Conservation (phyloP, 768 basidiomycete species). For the Porphyrellus cyaneotinctus region DNA sequence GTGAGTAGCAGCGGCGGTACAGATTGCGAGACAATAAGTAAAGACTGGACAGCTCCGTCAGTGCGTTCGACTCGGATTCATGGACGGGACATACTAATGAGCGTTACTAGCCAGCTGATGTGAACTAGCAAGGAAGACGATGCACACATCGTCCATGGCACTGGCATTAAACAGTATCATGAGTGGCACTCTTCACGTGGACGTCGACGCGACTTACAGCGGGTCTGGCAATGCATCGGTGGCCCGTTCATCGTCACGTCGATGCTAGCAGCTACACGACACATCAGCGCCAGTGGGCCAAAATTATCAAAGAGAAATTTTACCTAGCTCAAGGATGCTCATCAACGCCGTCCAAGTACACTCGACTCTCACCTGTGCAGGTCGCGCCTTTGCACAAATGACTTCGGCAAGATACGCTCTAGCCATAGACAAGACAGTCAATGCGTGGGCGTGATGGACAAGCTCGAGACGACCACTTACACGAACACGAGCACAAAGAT, state of each 20-base stretch:
- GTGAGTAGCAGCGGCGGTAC: conserved; percentile 46
- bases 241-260: conserved; percentile 44
- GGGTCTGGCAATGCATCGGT: conserved; percentile 31
- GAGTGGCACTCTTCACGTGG: conserved; percentile 1
- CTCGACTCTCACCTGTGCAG: conserved; percentile 47
- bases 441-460: background rate
- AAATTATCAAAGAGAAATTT: conserved; percentile 9
- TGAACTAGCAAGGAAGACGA: conserved; percentile 47
- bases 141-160: conserved; percentile 42
- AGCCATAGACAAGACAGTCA: background rate
- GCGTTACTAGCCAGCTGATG: conserved; percentile 44
- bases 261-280: conserved; percentile 44
- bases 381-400: conserved; percentile 34
- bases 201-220: conserved; percentile 30
- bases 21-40: conserved; percentile 52
- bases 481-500: conserved; percentile 28
- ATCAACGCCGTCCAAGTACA: conserved; percentile 52
- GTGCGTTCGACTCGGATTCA: background rate
- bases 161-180: conserved; percentile 19
- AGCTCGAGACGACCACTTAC: conserved; percentile 23
- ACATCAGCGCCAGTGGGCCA: background rate
- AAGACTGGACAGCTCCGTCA: conserved; percentile 35
- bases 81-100: conserved; percentile 39
- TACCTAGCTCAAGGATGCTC: conserved; percentile 50
- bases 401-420: conserved; percentile 36